phyloP scores from a whole-genome alignment of 805 yeast species.

The Hermanozyma aechmeae region DNA sequence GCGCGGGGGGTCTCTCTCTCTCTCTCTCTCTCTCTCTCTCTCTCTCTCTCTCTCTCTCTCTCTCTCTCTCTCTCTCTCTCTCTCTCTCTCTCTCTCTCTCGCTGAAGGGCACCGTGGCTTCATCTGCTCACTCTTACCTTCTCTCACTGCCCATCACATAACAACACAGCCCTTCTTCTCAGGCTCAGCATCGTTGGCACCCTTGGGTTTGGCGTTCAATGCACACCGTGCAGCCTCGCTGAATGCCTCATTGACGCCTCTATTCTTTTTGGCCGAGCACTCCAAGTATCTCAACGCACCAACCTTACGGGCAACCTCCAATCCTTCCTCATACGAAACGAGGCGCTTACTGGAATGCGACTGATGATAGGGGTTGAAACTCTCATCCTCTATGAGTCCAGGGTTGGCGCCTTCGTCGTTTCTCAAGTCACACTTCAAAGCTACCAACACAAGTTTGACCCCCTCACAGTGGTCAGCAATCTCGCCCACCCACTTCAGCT shows the following conservation, averaged over 20 bases:
- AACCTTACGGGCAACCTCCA: constrained; percentile 82
- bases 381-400: constrained; percentile 17
- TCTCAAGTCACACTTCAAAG: constrained; percentile 89
- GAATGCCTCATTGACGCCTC: constrained; percentile 98
- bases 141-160: constrained; percentile 22
- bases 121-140: too few species aligned
- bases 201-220: constrained; percentile 78
- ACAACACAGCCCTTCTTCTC: constrained; percentile 31
- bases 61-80: too few species aligned
- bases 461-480: constrained; percentile 96
- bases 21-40: too few species aligned
- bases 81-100: too few species aligned
- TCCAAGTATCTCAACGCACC: constrained; percentile 94
- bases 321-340: constrained; percentile 88
- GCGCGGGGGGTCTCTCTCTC: too few species aligned
- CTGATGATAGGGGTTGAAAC: constrained; percentile 22
- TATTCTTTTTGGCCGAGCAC: constrained; percentile 91
- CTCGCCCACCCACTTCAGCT: constrained; percentile 94
- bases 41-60: too few species aligned
- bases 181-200: constrained; percentile 43
- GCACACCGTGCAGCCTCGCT: constrained; percentile 99
- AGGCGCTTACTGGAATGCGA: constrained; percentile 36
- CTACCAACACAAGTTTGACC: constrained; percentile 86
- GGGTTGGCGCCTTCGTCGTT: constrained; percentile 38
- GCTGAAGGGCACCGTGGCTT: too few species aligned